A percentile compares a stretch with the other conserved stretches of the same genome.
Conservation (phyloP, 768 basidiomycete species). For the Suillus spraguei region DNA sequence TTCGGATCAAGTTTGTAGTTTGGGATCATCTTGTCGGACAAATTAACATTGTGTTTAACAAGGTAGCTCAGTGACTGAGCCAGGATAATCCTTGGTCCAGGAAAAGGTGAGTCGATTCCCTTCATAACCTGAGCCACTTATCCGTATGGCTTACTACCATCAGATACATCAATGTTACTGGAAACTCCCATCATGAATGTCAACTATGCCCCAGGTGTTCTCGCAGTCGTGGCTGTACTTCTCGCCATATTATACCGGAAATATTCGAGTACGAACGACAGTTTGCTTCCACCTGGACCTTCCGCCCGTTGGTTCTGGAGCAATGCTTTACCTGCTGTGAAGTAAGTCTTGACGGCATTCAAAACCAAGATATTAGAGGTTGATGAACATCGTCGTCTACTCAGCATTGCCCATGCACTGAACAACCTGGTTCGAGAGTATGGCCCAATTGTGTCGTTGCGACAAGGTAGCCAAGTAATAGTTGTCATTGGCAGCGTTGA, state of each 20-base stretch:
- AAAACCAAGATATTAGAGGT: neutral
- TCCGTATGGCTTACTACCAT: slow-evolving; percentile 32
- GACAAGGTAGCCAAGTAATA: slow-evolving; percentile 40
- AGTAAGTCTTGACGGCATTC: neutral
- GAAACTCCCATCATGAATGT: slow-evolving; percentile 25
- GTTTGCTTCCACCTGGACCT: neutral
- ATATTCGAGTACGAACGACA: neutral
- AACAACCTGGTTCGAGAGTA: slow-evolving; percentile 56
- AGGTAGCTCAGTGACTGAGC: too few relatives aligned
- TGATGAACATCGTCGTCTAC: neutral
- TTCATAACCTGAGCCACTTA: slow-evolving; percentile 10
- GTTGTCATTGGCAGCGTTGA: slow-evolving; percentile 24
- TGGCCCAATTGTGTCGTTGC: slow-evolving; percentile 56
- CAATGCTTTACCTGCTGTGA: neutral
- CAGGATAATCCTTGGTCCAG: too few relatives aligned
- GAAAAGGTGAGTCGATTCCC: too few relatives aligned
- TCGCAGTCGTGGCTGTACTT: slow-evolving; percentile 36
- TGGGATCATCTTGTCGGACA: too few relatives aligned
- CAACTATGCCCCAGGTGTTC: slow-evolving; percentile 45
- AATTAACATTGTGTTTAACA: too few relatives aligned
- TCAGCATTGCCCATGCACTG: slow-evolving; percentile 28
- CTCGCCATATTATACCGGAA: slow-evolving; percentile 1
- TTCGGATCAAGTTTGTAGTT: too few relatives aligned
- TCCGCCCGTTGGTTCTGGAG: neutral
- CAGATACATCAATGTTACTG: slow-evolving; percentile 21